Conservation (phyloP, 2,329 filamentous ascomycete species). For the Cladosporium sp. region DNA sequence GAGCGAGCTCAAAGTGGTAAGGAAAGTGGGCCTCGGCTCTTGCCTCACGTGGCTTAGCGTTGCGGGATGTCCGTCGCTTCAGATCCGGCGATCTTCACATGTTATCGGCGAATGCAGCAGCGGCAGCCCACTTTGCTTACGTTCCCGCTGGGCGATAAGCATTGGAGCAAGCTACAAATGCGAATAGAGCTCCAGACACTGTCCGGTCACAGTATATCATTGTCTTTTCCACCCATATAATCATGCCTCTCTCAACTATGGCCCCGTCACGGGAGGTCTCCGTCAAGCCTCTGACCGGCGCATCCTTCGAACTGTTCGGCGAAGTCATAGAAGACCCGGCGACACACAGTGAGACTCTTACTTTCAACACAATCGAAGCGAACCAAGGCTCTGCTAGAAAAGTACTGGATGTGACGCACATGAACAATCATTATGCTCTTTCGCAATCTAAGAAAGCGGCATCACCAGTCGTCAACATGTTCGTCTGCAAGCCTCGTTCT, state of each 20-base stretch:
- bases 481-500: constrained; percentile 70
- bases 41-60: not conserved
- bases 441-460: constrained; percentile 57
- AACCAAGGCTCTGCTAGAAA: constrained; percentile 91
- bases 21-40: not conserved
- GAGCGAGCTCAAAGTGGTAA: not conserved
- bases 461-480: constrained; percentile 75
- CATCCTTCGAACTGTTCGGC: constrained; percentile 74
- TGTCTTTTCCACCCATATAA: not conserved
- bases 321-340: constrained; percentile 69
- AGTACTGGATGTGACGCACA: constrained; percentile 72
- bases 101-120: not conserved
- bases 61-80: not conserved
- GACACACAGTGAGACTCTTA: constrained; percentile 40
- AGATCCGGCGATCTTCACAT: constrained; percentile 9
- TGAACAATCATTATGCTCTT: constrained; percentile 66
- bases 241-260: constrained; percentile 37
- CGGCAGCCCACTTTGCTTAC: constrained; percentile 3
- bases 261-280: constrained; percentile 44
- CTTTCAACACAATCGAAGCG: constrained; percentile 47
- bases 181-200: not conserved
- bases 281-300: constrained; percentile 58
- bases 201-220: not conserved
- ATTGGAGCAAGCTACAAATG: constrained; percentile 9
- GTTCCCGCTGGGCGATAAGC: constrained; percentile 6